phyloP scores from a whole-genome alignment of 768 basidiomycete species.

The Boletus rex-veris region DNA sequence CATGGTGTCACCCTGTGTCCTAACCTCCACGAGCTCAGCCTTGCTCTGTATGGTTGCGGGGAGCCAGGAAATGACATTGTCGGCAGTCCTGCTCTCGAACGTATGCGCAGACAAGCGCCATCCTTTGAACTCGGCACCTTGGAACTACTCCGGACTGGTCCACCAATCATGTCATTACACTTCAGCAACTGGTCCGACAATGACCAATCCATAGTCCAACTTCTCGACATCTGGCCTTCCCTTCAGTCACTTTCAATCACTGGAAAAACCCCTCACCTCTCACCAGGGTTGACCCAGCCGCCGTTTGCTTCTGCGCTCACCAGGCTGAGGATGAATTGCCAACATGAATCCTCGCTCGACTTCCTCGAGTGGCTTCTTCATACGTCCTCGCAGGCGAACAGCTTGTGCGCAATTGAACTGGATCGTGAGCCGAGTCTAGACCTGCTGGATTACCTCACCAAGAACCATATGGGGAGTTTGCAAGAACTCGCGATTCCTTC shows the following conservation, averaged over 20 bases:
- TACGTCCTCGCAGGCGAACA: slow-evolving; percentile 43
- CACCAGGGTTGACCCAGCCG: slow-evolving; percentile 34
- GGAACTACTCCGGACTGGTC: slow-evolving; percentile 50
- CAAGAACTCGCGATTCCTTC: slow-evolving; percentile 57
- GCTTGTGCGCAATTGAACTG: slow-evolving; percentile 52
- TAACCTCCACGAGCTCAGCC: slow-evolving; percentile 50
- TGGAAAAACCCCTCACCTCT: slow-evolving; percentile 53
- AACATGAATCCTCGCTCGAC: slow-evolving; percentile 55
- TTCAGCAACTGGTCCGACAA: slow-evolving; percentile 75
- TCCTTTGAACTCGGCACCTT: slow-evolving; percentile 53
- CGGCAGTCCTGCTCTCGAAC: slow-evolving; percentile 43
- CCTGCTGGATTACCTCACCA: slow-evolving; percentile 53
- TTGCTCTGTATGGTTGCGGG: slow-evolving; percentile 58
- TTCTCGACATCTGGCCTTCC: slow-evolving; percentile 61
- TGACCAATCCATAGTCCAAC: slow-evolving; percentile 50
- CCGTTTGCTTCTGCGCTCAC: slow-evolving; percentile 47
- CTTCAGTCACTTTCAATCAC: slow-evolving; percentile 54
- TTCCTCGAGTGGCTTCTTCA: slow-evolving; percentile 71
- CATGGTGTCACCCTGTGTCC: slow-evolving; percentile 57
- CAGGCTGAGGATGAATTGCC: slow-evolving; percentile 62
- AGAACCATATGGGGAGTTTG: slow-evolving; percentile 46
- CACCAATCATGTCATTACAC: slow-evolving; percentile 48
- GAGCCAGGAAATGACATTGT: slow-evolving; percentile 49
- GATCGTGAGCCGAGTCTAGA: slow-evolving; percentile 56
- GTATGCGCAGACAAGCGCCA: slow-evolving; percentile 49